Evolutionary conservation across 768 basidiomycete species (phyloP), one percentile per base, ranked within the genome.

Genomic region (Lentinus brumalis): DNA sequence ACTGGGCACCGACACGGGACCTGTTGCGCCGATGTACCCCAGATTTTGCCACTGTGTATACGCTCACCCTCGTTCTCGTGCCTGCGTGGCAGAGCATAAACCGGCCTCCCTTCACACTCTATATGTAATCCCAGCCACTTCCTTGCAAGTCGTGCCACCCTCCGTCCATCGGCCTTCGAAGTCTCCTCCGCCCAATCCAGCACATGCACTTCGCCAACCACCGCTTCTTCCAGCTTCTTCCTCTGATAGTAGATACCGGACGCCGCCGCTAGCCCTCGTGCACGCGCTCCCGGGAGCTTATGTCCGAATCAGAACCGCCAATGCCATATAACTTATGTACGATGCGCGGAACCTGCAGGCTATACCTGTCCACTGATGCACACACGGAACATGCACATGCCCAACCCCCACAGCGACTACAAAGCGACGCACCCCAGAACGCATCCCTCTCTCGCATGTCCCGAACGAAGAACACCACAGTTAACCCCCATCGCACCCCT

Each of bases 91-190:
- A 55, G 29, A 38, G 54, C 59, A 35, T 56, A 44, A 50, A 42
- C 15, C 54, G 35, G 50, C 55, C 56, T 47, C 52, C 55, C 61
- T 49, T 38, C 57, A 50, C 61, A 62, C 61, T 62, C 56, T 62
- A 62, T 26, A 26, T 26, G 21, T 26, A 26, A 26, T 26, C 21
- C 21, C 21, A 26, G 21, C 21, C 21, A 26, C 58, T 42, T 21
- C 49, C 60, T 55, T 50, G n/a, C 53, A 16, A 29, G 30, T 46
- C 58, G 52, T 29, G 52, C 52, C 52, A 53, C 53, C 50, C 38
- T 51, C 55, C 60, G 54, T 5, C 14, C 61, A 29, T 62, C 57
- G 56, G 51, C 47, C 56, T 21, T 46, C 39, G 40, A 44, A 26
- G 21, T 26, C 21, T 26, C 21, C 21, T 26, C 21, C 1, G 8